Percentiles rank a stretch among this genome's conserved stretches.
phyloP scores from a whole-genome alignment of 192 early-diverging fungal species.

The Backusella australiensis region DNA sequence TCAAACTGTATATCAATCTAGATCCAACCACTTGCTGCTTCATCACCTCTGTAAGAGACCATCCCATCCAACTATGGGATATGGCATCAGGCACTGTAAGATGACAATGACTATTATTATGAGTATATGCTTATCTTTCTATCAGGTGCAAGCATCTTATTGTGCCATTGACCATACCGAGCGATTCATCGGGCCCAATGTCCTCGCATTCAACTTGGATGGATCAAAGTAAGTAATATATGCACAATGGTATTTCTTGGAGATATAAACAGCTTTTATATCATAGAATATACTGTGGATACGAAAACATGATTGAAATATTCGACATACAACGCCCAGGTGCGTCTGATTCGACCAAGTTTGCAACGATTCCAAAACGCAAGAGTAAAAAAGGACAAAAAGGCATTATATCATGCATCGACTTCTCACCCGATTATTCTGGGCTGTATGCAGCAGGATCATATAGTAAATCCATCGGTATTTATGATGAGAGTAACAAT shows the following conservation, averaged over 20 bases:
- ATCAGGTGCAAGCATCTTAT: conserved; percentile 64
- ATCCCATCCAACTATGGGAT: conserved; percentile 79
- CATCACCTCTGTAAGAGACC: conserved; percentile 64
- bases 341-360: conserved; percentile 37
- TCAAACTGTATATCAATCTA: neutral
- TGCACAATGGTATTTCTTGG: neutral
- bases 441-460: conserved; percentile 75
- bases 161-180: conserved; percentile 63
- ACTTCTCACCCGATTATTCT: conserved; percentile 63
- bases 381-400: conserved; percentile 74
- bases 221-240: conserved; percentile 48
- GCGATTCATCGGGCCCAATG: conserved; percentile 61
- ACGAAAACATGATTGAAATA: conserved; percentile 59
- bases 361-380: conserved; percentile 55
- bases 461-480: conserved; percentile 63
- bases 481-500: conserved; percentile 58
- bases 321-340: conserved; percentile 73
- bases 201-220: conserved; percentile 65
- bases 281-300: conserved; percentile 67
- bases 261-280: neutral
- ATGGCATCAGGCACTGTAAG: conserved; percentile 56
- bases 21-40: conserved; percentile 64
- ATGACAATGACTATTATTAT: neutral
- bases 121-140: neutral
- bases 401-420: conserved; percentile 72